These are phyloP conservation scores for Fraxinus excelsior DNA, from an alignment of 257 asterid species.

Conservation along the genomic window DNA sequence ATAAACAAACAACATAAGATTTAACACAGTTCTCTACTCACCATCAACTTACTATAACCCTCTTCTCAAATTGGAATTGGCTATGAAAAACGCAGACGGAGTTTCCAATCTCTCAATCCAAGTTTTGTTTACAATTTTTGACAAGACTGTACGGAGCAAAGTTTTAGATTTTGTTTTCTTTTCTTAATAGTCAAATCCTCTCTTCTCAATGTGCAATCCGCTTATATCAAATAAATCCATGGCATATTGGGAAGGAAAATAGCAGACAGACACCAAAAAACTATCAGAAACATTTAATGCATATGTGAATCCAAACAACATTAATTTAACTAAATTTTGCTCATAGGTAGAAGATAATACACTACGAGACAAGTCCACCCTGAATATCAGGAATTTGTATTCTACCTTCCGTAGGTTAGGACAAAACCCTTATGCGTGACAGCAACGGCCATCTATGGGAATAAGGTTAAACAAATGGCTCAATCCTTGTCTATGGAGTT, in stretches of 20 bases:
- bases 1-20: too few relatives aligned
- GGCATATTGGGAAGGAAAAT: conserved; percentile 7
- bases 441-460: conserved; percentile 16
- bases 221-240: background rate
- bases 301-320: conserved; percentile 17
- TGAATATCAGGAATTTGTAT: conserved; percentile 35
- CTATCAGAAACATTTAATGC: conserved; percentile 12
- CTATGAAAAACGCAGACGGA: too few relatives aligned
- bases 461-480: conserved; percentile 17
- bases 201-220: too few relatives aligned
- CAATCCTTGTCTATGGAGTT: conserved; percentile 33
- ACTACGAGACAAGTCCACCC: conserved; percentile 24
- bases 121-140: too few relatives aligned
- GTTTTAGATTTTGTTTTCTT: too few relatives aligned
- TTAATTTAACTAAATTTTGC: background rate
- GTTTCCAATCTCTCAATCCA: too few relatives aligned
- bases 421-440: conserved; percentile 25
- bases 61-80: too few relatives aligned
- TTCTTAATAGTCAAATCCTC: too few relatives aligned
- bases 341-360: background rate
- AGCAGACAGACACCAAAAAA: background rate
- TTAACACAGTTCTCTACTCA: too few relatives aligned
- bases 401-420: conserved; percentile 31
- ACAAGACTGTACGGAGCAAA: too few relatives aligned
- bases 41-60: too few relatives aligned